Conservation (phyloP, 1,284 basidiomycete genomes). For the Leccinum fallax region DNA sequence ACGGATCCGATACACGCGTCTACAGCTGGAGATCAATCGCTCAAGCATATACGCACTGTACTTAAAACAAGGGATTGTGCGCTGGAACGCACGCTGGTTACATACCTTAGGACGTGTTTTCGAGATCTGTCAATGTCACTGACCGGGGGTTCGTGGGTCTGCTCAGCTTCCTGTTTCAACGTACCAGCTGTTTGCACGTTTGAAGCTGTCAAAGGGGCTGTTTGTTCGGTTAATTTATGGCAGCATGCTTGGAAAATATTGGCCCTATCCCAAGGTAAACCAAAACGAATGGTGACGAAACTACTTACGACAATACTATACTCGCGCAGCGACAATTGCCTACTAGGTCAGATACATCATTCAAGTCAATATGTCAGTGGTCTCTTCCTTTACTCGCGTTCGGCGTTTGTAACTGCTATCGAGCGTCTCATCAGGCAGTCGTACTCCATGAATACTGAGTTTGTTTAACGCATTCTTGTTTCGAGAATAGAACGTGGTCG, state of each 20-base stretch:
- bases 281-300: too few species aligned
- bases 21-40: too few species aligned
- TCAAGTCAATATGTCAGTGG: neutral
- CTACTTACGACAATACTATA: too few species aligned
- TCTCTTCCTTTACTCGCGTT: neutral
- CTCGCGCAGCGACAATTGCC: neutral
- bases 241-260: too few species aligned
- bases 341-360: neutral
- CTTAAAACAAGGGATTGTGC: neutral
- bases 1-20: too few species aligned
- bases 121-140: neutral
- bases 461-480: neutral
- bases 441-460: neutral
- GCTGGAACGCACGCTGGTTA: neutral
- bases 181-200: neutral
- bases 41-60: too few species aligned
- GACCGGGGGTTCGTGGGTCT: neutral
- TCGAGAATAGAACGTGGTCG: neutral
- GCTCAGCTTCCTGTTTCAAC: neutral
- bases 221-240: too few species aligned
- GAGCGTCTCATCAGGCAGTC: neutral
- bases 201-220: neutral
- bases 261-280: too few species aligned
- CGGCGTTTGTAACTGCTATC: neutral
- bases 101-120: neutral